These are phyloP conservation scores for Xerocomus potaroensis DNA, from an alignment of 768 basidiomycete species.

Conservation along the genomic window DNA sequence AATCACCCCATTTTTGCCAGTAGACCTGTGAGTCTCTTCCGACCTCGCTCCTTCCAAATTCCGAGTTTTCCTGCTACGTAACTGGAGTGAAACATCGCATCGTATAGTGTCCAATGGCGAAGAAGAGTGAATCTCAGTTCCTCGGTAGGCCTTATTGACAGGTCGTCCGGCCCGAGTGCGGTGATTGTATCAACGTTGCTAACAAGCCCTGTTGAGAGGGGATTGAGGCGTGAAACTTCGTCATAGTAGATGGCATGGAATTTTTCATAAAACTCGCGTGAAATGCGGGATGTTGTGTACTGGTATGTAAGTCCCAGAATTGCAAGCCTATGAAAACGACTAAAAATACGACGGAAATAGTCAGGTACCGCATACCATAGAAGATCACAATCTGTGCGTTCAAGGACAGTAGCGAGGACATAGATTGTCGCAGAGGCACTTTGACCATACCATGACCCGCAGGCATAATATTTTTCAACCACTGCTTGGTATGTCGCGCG, in stretches of 20 bases:
- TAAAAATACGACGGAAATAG: neutral
- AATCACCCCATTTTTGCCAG: conserved; percentile 97
- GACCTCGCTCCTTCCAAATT: conserved; percentile 93
- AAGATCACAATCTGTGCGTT: conserved; percentile 89
- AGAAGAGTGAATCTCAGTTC: conserved; percentile 94
- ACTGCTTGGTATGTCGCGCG: conserved; percentile 57
- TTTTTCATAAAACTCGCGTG: conserved; percentile 78
- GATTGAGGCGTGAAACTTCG: conserved; percentile 91
- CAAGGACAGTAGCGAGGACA: conserved; percentile 83
- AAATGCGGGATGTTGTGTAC: conserved; percentile 84
- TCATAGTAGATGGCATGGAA: conserved; percentile 79
- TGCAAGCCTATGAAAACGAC: conserved; percentile 60
- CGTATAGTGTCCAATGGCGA: conserved; percentile 97
- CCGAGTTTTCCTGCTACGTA: conserved; percentile 94
- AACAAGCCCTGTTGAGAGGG: conserved; percentile 40
- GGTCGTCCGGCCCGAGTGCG: conserved; percentile 76
- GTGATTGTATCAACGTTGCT: conserved; percentile 41
- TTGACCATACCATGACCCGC: conserved; percentile 85
- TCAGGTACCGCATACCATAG: conserved; percentile 60
- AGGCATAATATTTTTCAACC: conserved; percentile 77
- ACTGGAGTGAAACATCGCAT: conserved; percentile 96
- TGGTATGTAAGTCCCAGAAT: conserved; percentile 93
- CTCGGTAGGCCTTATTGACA: conserved; percentile 74
- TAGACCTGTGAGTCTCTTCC: conserved; percentile 83
- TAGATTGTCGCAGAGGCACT: conserved; percentile 88